phyloP scores from a whole-genome alignment of 305 asterid genomes.

The Andrographis paniculata region DNA sequence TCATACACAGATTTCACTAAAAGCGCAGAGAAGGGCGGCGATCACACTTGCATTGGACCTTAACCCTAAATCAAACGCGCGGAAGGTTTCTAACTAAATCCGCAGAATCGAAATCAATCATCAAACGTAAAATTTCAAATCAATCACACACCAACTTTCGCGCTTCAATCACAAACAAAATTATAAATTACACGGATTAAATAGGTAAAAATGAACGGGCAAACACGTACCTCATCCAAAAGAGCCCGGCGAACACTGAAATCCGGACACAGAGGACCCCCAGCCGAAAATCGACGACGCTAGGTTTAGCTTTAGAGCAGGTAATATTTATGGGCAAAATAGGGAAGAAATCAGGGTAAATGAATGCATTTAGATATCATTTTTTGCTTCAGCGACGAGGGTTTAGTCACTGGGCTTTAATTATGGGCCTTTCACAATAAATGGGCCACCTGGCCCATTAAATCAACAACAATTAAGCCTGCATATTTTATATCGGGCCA shows the following conservation, averaged over 20 bases:
- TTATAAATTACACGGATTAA: neutral
- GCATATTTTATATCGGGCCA: too few species aligned
- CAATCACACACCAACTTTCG: constrained; percentile 5
- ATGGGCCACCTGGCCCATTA: too few species aligned
- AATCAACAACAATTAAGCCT: too few species aligned
- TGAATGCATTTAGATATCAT: constrained; percentile 8
- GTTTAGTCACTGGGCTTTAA: constrained; percentile 2
- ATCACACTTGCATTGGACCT: constrained; percentile 10
- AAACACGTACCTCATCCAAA: constrained; percentile 16
- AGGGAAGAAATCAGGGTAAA: constrained; percentile 1
- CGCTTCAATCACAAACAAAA: neutral
- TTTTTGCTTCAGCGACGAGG: neutral
- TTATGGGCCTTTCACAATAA: neutral
- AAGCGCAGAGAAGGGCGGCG: neutral
- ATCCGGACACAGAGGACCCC: constrained; percentile 2
- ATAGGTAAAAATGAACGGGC: neutral
- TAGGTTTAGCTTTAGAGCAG: constrained; percentile 19
- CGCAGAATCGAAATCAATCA: constrained; percentile 3
- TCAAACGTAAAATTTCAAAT: neutral
- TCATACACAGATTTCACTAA: neutral
- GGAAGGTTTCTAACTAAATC: neutral
- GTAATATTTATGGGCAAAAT: constrained; percentile 3
- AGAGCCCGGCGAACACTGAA: neutral
- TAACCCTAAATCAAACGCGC: constrained; percentile 15
- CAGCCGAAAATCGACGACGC: constrained; percentile 5